Evolutionary conservation across 2,329 filamentous ascomycete genomes (phyloP).

Genomic region (Cadophora sp.): DNA sequence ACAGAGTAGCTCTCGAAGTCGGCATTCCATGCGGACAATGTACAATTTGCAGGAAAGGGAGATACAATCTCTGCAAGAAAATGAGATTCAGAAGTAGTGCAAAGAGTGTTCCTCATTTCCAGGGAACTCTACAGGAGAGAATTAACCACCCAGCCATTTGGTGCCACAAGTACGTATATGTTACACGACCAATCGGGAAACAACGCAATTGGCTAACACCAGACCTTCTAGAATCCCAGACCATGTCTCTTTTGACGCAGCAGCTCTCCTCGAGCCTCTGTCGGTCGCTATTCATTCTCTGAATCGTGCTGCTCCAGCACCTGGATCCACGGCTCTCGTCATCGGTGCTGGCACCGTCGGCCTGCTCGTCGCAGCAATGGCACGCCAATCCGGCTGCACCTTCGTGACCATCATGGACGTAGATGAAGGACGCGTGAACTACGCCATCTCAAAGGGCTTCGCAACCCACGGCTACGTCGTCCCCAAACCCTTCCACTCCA

Average conservation of each 20-base stretch:
- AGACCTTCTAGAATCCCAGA: conserved; percentile 57
- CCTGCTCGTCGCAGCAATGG: conserved; percentile 67
- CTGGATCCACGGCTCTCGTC: conserved; percentile 64
- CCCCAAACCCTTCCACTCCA: conserved; percentile 51
- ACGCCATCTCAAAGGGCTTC: conserved; percentile 64
- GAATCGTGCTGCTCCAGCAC: conserved; percentile 59
- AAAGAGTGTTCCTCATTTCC: conserved; percentile 68
- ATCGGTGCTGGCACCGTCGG: conserved; percentile 71
- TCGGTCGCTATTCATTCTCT: conserved; percentile 68
- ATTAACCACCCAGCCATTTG: conserved; percentile 68
- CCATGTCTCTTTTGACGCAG: conserved; percentile 63
- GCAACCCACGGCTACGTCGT: conserved; percentile 66
- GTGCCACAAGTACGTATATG: conserved; percentile 62
- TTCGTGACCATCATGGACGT: conserved; percentile 67
- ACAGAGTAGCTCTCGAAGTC: conserved; percentile 78
- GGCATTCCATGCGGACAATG: conserved; percentile 91
- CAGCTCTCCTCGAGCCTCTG: conserved; percentile 66
- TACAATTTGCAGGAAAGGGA: conserved; percentile 87
- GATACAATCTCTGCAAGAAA: conserved; percentile 70
- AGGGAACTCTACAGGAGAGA: conserved; percentile 66
- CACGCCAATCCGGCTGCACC: conserved; percentile 64
- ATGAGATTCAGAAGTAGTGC: conserved; percentile 68
- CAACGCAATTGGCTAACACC: conserved; percentile 22
- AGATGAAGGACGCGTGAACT: conserved; percentile 64
- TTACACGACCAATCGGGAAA: background rate